Conservation (phyloP, 805 yeast species). For the Sugiyamaella qingdaonensis region DNA sequence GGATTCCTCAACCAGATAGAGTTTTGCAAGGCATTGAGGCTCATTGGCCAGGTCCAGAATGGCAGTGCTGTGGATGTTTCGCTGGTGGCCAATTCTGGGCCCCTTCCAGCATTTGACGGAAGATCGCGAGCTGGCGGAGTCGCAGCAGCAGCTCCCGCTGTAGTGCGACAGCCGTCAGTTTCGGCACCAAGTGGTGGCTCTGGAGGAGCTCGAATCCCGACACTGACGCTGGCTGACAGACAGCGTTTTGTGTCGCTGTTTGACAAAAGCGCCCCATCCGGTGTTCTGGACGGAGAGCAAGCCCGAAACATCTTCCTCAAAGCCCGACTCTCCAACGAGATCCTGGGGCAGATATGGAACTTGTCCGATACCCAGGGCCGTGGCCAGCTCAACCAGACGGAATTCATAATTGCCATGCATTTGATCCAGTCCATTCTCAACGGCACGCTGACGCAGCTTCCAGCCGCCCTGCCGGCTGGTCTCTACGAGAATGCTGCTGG, state of each 20-base stretch:
- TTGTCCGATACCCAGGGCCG: slow-evolving; percentile 71
- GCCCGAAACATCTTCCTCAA: slow-evolving; percentile 86
- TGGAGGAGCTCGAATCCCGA: slow-evolving; percentile 28
- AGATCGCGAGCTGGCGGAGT: slow-evolving; percentile 10
- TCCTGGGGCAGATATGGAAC: slow-evolving; percentile 84
- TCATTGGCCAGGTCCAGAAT: slow-evolving; percentile 80
- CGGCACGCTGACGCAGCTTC: slow-evolving; percentile 59
- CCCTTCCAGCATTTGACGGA: slow-evolving; percentile 56
- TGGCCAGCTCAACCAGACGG: slow-evolving; percentile 69
- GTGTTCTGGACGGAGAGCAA: slow-evolving; percentile 63
- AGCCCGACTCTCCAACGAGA: slow-evolving; percentile 75
- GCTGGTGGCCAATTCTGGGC: slow-evolving; percentile 54
- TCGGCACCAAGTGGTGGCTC: neutral
- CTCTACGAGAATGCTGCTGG: slow-evolving; percentile 36
- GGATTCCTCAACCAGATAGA: slow-evolving; percentile 81
- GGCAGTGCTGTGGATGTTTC: slow-evolving; percentile 57
- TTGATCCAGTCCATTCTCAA: slow-evolving; percentile 77
- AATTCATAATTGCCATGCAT: slow-evolving; percentile 92
- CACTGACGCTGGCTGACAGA: slow-evolving; percentile 33
- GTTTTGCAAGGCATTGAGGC: slow-evolving; percentile 80
- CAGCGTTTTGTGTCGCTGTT: slow-evolving; percentile 46
- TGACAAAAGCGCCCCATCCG: slow-evolving; percentile 58
- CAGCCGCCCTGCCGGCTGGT: slow-evolving; percentile 42
- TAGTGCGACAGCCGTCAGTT: slow-evolving; percentile 4
- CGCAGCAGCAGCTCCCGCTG: neutral